These are phyloP conservation scores for Aspergillus pseudotamarii DNA, from an alignment of 2,329 filamentous ascomycete species.

Conservation along the genomic window DNA sequence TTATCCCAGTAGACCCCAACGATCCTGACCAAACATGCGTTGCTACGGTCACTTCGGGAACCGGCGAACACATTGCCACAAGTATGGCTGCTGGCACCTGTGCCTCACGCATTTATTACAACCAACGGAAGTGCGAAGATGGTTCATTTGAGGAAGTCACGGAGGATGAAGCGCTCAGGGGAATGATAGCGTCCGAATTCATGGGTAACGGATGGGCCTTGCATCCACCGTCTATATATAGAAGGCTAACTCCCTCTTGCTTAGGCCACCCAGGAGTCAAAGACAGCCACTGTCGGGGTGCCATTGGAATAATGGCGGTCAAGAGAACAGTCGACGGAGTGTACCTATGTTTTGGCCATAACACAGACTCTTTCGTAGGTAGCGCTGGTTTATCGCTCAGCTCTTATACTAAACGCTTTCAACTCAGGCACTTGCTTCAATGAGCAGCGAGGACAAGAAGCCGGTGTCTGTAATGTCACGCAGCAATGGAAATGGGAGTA, in stretches of 20 bases:
- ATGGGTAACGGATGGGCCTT: slow-evolving; percentile 59
- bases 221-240: background rate
- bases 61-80: slow-evolving; percentile 96
- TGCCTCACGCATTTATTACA: slow-evolving; percentile 80
- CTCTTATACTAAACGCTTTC: slow-evolving; percentile 10
- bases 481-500: slow-evolving; percentile 55
- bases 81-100: slow-evolving; percentile 87
- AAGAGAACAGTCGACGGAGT: slow-evolving; percentile 79
- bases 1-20: slow-evolving; percentile 74
- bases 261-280: slow-evolving; percentile 76
- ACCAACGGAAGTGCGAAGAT: slow-evolving; percentile 59
- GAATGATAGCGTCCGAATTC: slow-evolving; percentile 86
- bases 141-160: slow-evolving; percentile 68
- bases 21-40: slow-evolving; percentile 72
- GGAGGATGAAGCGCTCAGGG: slow-evolving; percentile 76
- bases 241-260: background rate
- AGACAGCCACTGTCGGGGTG: slow-evolving; percentile 77
- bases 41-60: slow-evolving; percentile 87
- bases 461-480: slow-evolving; percentile 90
- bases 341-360: slow-evolving; percentile 92
- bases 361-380: slow-evolving; percentile 77
- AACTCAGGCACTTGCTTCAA: slow-evolving; percentile 73
- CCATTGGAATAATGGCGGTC: slow-evolving; percentile 87
- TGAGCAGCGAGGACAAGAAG: slow-evolving; percentile 75
- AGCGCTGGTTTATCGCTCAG: background rate